Evolutionary conservation across 805 yeast species (phyloP).

Genomic region (Metschnikowia aberdeeniae): DNA sequence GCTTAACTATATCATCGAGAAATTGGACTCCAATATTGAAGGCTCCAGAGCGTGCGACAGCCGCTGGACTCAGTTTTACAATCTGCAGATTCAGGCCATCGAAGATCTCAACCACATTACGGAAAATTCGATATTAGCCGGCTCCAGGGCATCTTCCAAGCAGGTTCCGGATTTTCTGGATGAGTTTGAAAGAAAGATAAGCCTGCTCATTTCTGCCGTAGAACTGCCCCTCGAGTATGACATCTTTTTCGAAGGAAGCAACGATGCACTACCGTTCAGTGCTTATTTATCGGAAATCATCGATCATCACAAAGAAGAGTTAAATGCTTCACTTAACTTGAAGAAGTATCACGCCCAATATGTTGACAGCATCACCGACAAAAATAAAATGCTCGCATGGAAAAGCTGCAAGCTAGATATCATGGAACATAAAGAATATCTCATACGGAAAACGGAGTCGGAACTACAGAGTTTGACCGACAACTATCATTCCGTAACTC

Average conservation of each 20-base stretch:
- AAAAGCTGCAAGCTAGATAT: constrained; percentile 27
- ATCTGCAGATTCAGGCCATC: constrained; percentile 33
- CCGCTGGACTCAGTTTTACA: constrained; percentile 31
- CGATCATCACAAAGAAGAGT: constrained; percentile 20
- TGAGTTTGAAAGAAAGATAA: constrained; percentile 31
- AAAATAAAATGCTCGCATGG: constrained; percentile 32
- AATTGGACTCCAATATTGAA: constrained; percentile 24
- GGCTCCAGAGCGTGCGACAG: constrained; percentile 25
- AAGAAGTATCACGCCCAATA: constrained; percentile 28
- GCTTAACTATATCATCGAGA: constrained; percentile 24
- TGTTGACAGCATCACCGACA: constrained; percentile 18
- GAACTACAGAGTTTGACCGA: constrained; percentile 27
- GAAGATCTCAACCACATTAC: constrained; percentile 28
- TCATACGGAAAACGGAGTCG: constrained; percentile 23
- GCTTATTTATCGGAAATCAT: constrained; percentile 21
- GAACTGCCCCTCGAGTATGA: constrained; percentile 36
- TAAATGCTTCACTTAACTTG: constrained; percentile 25
- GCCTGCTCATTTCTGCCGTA: constrained; percentile 25
- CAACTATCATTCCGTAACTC: constrained; percentile 26
- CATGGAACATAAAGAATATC: constrained; percentile 21
- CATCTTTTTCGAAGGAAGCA: constrained; percentile 17
- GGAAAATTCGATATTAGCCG: constrained; percentile 26
- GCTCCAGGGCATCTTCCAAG: not conserved
- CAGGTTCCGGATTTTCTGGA: constrained; percentile 7
- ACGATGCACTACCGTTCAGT: constrained; percentile 21